Conservation (phyloP, 345 rosid species). For the Melaleuca quinquenervia region DNA sequence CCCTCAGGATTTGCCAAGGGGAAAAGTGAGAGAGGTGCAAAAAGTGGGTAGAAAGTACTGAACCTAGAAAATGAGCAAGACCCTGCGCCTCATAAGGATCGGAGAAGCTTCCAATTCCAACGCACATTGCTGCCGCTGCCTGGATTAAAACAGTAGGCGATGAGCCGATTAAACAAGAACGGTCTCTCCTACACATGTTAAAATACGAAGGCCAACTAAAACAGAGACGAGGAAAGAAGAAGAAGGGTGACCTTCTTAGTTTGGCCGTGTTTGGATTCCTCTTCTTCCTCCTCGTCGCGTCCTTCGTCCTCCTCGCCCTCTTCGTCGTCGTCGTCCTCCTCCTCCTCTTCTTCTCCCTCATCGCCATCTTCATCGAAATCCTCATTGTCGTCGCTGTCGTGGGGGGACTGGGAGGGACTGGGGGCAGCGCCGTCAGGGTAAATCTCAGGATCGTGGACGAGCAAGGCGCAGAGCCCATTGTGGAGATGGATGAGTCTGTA, state of each 20-base stretch:
- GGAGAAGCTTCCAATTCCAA: conserved; percentile 91
- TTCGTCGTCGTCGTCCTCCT: neutral
- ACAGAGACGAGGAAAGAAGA: neutral
- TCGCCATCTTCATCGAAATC: neutral
- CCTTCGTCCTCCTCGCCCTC: conserved; percentile 22
- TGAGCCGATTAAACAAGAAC: neutral
- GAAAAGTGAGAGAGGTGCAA: neutral
- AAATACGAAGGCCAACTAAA: neutral
- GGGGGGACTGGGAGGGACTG: neutral
- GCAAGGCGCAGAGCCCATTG: conserved; percentile 74
- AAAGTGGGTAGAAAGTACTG: neutral
- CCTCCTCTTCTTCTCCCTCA: conserved; percentile 17
- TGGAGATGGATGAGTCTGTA: conserved; percentile 62
- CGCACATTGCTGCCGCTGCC: conserved; percentile 99
- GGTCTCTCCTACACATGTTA: neutral
- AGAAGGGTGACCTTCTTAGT: conserved; percentile 54
- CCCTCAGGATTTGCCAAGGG: neutral
- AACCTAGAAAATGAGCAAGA: conserved; percentile 94
- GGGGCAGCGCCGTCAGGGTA: conserved; percentile 32
- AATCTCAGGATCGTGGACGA: conserved; percentile 94
- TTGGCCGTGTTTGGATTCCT: conserved; percentile 24
- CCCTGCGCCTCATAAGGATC: conserved; percentile 98
- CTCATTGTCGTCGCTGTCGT: neutral
- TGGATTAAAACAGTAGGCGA: conserved; percentile 6
- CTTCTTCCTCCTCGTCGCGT: conserved; percentile 9